Evolutionary conservation across 805 yeast species (phyloP).

Genomic region (Lipomyces sp.): DNA sequence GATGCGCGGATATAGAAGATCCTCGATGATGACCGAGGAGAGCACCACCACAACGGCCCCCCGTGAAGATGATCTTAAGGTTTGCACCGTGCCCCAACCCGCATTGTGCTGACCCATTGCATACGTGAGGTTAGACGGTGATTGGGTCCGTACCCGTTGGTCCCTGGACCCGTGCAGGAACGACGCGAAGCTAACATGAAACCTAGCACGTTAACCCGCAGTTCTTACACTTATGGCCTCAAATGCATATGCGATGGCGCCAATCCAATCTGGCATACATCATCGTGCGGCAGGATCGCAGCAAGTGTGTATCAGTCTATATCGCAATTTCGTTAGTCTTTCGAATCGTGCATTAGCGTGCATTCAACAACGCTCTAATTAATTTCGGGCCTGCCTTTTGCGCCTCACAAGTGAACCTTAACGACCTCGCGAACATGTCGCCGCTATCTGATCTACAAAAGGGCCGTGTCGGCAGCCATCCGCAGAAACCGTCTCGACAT

Average conservation of each 20-base stretch:
- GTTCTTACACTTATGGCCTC: not conserved
- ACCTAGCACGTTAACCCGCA: not conserved
- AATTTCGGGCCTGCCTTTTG: not conserved
- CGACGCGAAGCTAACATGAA: not conserved
- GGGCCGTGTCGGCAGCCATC: not conserved
- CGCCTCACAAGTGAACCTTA: not conserved
- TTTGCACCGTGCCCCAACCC: no score
- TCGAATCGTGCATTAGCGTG: not conserved
- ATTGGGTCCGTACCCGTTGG: not conserved
- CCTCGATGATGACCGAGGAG: not conserved
- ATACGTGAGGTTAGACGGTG: no score
- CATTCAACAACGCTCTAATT: not conserved
- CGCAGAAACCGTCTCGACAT: not conserved
- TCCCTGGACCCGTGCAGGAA: not conserved
- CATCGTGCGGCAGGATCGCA: not conserved
- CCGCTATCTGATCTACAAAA: not conserved
- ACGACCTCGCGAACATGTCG: not conserved
- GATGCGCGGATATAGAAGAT: not conserved
- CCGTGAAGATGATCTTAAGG: not conserved
- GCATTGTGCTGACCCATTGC: no score
- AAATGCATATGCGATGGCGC: not conserved
- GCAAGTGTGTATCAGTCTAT: not conserved
- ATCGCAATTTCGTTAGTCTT: not conserved
- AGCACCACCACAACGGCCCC: not conserved
- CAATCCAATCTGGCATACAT: not conserved